Base-by-base conservation (phyloP, 192 early-diverging fungal species). In the Hyaloraphidium curvatum region DNA sequence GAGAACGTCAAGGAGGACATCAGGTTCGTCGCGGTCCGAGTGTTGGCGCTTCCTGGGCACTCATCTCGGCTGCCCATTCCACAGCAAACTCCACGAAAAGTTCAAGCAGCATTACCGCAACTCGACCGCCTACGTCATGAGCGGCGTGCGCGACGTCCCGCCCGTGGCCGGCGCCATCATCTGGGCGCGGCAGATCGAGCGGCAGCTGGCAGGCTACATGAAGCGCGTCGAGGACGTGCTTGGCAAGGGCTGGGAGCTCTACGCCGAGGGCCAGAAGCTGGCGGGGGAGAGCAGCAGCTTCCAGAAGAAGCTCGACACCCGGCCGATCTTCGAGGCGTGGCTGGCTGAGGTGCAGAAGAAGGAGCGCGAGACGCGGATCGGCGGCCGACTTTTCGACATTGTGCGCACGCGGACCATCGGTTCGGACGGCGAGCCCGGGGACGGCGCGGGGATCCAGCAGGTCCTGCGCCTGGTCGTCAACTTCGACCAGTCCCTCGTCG, bases 1-100 rank as follows among this genome's bases (percentile, higher is more conserved):
- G 90, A 90, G 52, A 86, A 78, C 31, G 94, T 97, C 61, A 97
- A 99, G 71, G 86, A 90, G n/a, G 96, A 99, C 58, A 92, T 99
- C 58, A 69, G n/a, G n/a, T n/a, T n/a, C n/a, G n/a, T n/a, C n/a
- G n/a, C n/a, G n/a, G n/a, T n/a, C n/a, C n/a, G n/a, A n/a, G n/a
- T n/a, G n/a, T n/a, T n/a, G n/a, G n/a, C n/a, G n/a, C n/a, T n/a
- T n/a, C n/a, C n/a, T n/a, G n/a, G n/a, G n/a, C n/a, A n/a, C n/a
- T n/a, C n/a, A n/a, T n/a, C n/a, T n/a, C n/a, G n/a, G n/a, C n/a
- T n/a, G n/a, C n/a, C n/a, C n/a, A n/a, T n/a, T n/a, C n/a, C n/a
- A n/a, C 27, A n/a, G 75, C 19, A 81, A 83, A 31, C 71, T 99
- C 51, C 93, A 97, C 56, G 88, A 92, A 40, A 97, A 91, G 61